These are phyloP conservation scores for Calvatia gigantea DNA, from an alignment of 768 basidiomycete species.

Conservation along the genomic window DNA sequence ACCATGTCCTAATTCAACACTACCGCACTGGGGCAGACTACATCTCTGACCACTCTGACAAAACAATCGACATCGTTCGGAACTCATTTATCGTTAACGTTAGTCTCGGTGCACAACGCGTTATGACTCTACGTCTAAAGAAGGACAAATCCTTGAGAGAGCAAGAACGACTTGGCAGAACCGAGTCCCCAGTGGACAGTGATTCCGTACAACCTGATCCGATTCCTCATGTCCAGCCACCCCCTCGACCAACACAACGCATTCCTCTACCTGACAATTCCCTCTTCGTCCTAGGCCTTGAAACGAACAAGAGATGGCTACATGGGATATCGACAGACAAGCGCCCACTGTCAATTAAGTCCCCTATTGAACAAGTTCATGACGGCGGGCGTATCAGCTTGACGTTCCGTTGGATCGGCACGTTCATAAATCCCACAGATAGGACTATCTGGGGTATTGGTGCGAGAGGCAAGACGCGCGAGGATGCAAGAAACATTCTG, in stretches of 20 bases:
- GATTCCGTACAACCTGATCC: neutral
- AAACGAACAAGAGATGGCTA: constrained; percentile 72
- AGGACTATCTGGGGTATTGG: constrained; percentile 70
- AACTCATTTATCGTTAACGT: constrained; percentile 79
- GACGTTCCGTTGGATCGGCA: constrained; percentile 77
- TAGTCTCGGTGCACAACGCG: constrained; percentile 72
- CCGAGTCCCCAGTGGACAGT: neutral
- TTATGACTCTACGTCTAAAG: constrained; percentile 73
- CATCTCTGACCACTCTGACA: constrained; percentile 86
- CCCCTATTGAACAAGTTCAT: constrained; percentile 47
- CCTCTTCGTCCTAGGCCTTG: constrained; percentile 75
- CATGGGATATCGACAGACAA: constrained; percentile 79
- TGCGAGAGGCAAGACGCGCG: constrained; percentile 57
- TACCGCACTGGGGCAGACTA: constrained; percentile 79
- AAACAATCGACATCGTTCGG: constrained; percentile 76
- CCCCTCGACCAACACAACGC: constrained; percentile 47
- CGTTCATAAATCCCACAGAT: constrained; percentile 56
- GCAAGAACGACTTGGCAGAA: constrained; percentile 5
- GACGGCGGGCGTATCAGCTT: constrained; percentile 72
- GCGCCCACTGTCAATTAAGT: constrained; percentile 52
- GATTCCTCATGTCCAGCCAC: constrained; percentile 11
- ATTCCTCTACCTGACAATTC: constrained; percentile 79
- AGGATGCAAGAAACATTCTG: constrained; percentile 34
- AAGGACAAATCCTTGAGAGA: constrained; percentile 34
- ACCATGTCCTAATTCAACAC: constrained; percentile 80